These are phyloP conservation scores for Ogataea haglerorum DNA, from an alignment of 805 yeast genomes.

Conservation along the genomic window DNA sequence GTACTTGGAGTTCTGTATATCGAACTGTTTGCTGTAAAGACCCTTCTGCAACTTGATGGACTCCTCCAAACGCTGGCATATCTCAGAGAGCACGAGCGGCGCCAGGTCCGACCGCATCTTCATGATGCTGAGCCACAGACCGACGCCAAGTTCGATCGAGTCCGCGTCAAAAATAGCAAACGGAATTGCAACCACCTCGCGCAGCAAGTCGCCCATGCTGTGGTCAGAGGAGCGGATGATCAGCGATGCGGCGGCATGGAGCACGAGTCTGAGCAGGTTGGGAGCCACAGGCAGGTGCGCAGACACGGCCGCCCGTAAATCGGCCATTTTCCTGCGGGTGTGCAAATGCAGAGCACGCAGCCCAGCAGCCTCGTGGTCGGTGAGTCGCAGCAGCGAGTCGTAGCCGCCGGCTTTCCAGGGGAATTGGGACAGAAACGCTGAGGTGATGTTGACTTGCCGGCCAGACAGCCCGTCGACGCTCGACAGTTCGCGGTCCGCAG, in stretches of 20 bases:
- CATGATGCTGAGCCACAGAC: slow-evolving; percentile 78
- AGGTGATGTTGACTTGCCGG: slow-evolving; percentile 51
- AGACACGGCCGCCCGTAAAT: slow-evolving; percentile 5
- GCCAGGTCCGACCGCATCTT: slow-evolving; percentile 61
- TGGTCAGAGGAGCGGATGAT: slow-evolving; percentile 37
- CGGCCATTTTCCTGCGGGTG: slow-evolving; percentile 10
- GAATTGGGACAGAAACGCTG: slow-evolving; percentile 73
- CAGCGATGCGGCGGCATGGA: slow-evolving; percentile 41
- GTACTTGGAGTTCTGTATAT: slow-evolving; percentile 57
- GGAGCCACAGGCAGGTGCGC: slow-evolving; percentile 21
- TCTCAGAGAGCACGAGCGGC: slow-evolving; percentile 60
- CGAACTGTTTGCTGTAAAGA: slow-evolving; percentile 54
- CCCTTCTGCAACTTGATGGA: slow-evolving; percentile 62
- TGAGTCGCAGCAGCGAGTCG: slow-evolving; percentile 32
- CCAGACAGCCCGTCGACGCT: slow-evolving; percentile 35
- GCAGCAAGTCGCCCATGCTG: slow-evolving; percentile 44
- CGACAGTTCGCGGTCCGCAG: slow-evolving; percentile 62
- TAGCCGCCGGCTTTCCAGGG: slow-evolving; percentile 51
- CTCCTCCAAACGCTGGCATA: slow-evolving; percentile 64
- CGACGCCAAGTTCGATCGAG: slow-evolving; percentile 60
- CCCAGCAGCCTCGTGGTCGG: slow-evolving; percentile 26
- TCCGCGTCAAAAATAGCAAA: slow-evolving; percentile 60
- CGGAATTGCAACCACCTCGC: slow-evolving; percentile 64
- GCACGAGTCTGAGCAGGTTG: slow-evolving; percentile 37
- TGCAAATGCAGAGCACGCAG: slow-evolving; percentile 17